These are phyloP conservation scores for Aspergillus texensis DNA, from an alignment of 2,329 filamentous ascomycete genomes.

Conservation along the genomic window DNA sequence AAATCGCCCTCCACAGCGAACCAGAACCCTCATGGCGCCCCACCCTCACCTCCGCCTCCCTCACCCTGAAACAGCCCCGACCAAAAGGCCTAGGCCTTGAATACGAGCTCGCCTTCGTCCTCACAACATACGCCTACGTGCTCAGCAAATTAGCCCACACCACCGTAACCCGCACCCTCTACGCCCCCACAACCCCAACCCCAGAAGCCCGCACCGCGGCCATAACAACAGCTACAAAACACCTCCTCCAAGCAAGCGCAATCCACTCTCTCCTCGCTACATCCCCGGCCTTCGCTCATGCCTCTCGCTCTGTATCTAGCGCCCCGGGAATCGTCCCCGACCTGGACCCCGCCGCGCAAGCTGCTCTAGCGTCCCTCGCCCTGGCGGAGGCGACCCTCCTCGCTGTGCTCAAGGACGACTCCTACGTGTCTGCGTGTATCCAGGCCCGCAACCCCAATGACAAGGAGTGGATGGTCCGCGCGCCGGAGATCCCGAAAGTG, in stretches of 20 bases:
- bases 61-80: slow-evolving; percentile 39
- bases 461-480: slow-evolving; percentile 95
- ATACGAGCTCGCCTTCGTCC: slow-evolving; percentile 78
- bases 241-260: slow-evolving; percentile 75
- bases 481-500: slow-evolving; percentile 84
- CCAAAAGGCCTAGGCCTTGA: slow-evolving; percentile 75
- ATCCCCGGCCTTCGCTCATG: slow-evolving; percentile 50
- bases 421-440: slow-evolving; percentile 80
- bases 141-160: slow-evolving; percentile 73
- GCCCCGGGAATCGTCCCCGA: slow-evolving; percentile 40
- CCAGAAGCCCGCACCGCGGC: slow-evolving; percentile 69
- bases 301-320: slow-evolving; percentile 26
- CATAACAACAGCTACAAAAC: slow-evolving; percentile 73
- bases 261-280: slow-evolving; percentile 73
- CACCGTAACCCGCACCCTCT: slow-evolving; percentile 69
- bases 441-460: slow-evolving; percentile 81
- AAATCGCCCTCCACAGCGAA: slow-evolving; percentile 66
- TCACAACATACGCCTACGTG: slow-evolving; percentile 76
- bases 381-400: slow-evolving; percentile 88
- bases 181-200: slow-evolving; percentile 65
- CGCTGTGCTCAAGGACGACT: slow-evolving; percentile 90
- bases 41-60: slow-evolving; percentile 65
- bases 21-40: slow-evolving; percentile 80
- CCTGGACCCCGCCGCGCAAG: slow-evolving; percentile 48
- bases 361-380: slow-evolving; percentile 58